These are phyloP conservation scores for Blastocladiella emersonii DNA, from an alignment of 371 early-diverging fungal species.

Conservation along the genomic window DNA sequence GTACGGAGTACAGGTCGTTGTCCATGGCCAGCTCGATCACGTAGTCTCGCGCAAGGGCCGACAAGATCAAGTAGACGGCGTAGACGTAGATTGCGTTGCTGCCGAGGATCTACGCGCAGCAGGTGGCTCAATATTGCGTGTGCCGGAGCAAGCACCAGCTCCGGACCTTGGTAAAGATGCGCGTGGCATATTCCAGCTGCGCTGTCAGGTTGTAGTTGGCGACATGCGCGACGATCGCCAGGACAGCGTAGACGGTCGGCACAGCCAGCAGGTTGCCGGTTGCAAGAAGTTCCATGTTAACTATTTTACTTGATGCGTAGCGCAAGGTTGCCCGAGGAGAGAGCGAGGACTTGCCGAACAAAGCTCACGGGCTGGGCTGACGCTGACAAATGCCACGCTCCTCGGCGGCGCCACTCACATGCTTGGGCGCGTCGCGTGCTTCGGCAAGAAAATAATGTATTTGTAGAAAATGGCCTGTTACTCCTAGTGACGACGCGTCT, in stretches of 20 bases:
- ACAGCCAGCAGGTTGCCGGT: not conserved
- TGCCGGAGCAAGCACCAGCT: not conserved
- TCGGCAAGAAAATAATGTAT: no score
- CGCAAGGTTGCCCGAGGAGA: no score
- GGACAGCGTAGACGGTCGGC: not conserved
- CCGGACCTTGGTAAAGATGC: slow-evolving; percentile 25
- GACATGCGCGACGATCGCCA: slow-evolving; percentile 30
- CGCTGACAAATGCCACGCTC: no score
- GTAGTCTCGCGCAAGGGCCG: slow-evolving; percentile 30
- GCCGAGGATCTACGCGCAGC: slow-evolving; percentile 12
- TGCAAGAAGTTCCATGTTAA: no score
- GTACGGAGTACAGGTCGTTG: slow-evolving; percentile 17
- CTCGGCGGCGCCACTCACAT: no score
- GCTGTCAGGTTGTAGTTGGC: slow-evolving; percentile 35
- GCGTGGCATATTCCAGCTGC: slow-evolving; percentile 26
- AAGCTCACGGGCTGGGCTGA: no score
- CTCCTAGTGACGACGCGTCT: no score
- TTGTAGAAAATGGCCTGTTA: no score
- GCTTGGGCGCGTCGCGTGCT: no score
- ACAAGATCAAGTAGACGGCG: slow-evolving; percentile 27
- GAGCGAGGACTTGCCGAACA: no score
- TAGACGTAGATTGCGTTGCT: slow-evolving; percentile 30
- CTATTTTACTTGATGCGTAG: no score
- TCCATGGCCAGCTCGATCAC: slow-evolving; percentile 24
- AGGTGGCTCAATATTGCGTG: not conserved